Percentiles rank a stretch among this genome's conserved stretches.
These are phyloP conservation scores for Rhododendron ferrugineum DNA, from an alignment of 148 eudicot species.

Conservation along the genomic window DNA sequence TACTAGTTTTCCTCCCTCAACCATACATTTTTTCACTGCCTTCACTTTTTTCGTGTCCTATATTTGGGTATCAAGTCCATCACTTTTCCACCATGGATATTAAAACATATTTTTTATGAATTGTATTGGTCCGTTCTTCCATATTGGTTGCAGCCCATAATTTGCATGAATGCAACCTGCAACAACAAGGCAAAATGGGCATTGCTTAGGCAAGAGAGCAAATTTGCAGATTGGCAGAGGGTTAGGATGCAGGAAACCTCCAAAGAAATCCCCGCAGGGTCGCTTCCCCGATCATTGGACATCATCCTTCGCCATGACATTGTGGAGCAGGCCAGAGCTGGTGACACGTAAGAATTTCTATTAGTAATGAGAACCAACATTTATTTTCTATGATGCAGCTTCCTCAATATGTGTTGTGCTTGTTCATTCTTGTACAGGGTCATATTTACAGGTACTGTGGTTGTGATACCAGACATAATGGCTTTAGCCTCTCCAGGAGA, in stretches of 20 bases:
- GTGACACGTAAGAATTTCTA: constrained; percentile 68
- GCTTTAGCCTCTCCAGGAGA: constrained; percentile 97
- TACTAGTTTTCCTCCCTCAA: neutral
- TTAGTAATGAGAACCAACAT: neutral
- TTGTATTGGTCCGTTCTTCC: neutral
- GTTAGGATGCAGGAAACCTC: constrained; percentile 97
- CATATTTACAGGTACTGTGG: constrained; percentile 86
- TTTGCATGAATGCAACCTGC: constrained; percentile 83
- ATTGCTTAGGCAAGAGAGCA: constrained; percentile 84
- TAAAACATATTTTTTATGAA: neutral
- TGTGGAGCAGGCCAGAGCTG: constrained; percentile 99
- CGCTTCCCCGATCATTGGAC: constrained; percentile 92
- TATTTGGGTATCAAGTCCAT: neutral
- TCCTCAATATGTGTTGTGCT: neutral
- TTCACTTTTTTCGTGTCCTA: neutral
- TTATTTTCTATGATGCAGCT: neutral
- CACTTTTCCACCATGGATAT: neutral
- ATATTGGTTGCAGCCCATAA: constrained; percentile 60
- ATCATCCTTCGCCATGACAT: constrained; percentile 92
- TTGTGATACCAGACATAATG: constrained; percentile 85
- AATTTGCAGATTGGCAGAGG: constrained; percentile 98
- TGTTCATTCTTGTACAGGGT: constrained; percentile 43
- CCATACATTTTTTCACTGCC: neutral
- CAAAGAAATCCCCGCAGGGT: constrained; percentile 95
- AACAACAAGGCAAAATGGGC: constrained; percentile 74